phyloP scores from a whole-genome alignment of 129 eudicot genomes.

The Deinandra increscens region DNA sequence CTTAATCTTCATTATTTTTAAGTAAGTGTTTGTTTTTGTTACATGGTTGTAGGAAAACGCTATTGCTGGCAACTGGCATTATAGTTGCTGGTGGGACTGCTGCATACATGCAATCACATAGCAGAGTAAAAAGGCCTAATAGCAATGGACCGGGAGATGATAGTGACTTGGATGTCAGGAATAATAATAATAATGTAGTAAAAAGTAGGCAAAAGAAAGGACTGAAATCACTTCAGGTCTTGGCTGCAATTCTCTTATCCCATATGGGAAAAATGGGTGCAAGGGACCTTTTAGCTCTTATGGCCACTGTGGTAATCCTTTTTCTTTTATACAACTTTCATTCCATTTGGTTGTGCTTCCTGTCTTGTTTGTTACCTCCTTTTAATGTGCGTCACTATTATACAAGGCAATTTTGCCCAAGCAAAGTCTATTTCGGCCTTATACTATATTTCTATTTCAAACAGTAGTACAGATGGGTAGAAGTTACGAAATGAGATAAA shows the following conservation, averaged over 20 bases:
- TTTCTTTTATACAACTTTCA: slow-evolving; percentile 15
- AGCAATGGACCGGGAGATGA: slow-evolving; percentile 52
- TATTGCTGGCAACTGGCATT: slow-evolving; percentile 77
- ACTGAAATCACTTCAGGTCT: slow-evolving; percentile 82
- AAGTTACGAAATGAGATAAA: not conserved
- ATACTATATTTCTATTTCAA: not conserved
- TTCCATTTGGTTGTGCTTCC: slow-evolving; percentile 12
- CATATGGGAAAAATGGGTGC: slow-evolving; percentile 86
- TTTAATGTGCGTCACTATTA: not conserved
- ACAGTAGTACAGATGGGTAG: not conserved
- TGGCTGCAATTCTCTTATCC: slow-evolving; percentile 89
- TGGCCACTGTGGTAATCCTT: slow-evolving; percentile 78
- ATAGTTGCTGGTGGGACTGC: slow-evolving; percentile 93
- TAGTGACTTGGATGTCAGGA: slow-evolving; percentile 39
- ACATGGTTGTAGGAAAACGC: slow-evolving; percentile 56
- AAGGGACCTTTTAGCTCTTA: slow-evolving; percentile 69
- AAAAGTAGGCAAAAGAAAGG: slow-evolving; percentile 85
- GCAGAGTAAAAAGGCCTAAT: slow-evolving; percentile 40
- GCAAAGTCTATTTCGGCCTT: not conserved
- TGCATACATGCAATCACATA: slow-evolving; percentile 76
- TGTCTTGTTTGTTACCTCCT: slow-evolving; percentile 1
- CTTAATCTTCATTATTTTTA: not conserved
- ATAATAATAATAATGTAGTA: slow-evolving; percentile 39
- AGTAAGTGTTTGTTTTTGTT: slow-evolving; percentile 5
- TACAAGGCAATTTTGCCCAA: not conserved